Conservation (phyloP, 371 early-diverging fungal genomes). For the Zopfochytrium polystomum region DNA sequence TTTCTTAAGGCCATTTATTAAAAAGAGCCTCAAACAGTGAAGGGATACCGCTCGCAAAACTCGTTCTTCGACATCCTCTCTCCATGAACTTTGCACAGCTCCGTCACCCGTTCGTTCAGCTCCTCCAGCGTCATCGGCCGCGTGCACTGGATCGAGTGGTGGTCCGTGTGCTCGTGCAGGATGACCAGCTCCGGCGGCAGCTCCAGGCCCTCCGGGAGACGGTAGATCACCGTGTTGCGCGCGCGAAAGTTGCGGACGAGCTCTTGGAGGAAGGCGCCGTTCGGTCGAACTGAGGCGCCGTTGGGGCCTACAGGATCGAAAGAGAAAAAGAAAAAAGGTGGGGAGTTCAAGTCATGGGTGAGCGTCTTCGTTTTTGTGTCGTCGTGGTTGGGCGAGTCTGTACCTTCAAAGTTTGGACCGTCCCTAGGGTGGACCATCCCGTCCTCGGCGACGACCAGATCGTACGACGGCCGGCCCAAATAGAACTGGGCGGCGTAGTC, state of each 20-base stretch:
- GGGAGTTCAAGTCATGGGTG: too few relatives aligned
- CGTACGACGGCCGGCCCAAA: conserved; percentile 9
- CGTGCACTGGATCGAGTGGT: conserved; percentile 22
- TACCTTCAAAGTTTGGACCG: conserved; percentile 13
- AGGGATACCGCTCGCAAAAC: conserved; percentile 16
- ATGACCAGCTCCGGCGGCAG: conserved; percentile 11
- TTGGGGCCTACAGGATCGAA: not conserved
- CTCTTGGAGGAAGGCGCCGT: conserved; percentile 19
- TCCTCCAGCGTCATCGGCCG: conserved; percentile 16
- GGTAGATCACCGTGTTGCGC: not conserved
- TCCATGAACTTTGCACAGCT: conserved; percentile 7
- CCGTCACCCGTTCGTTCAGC: conserved; percentile 2
- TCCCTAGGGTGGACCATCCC: conserved; percentile 11
- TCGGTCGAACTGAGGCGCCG: conserved; percentile 15
- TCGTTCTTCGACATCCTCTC: conserved; percentile 18
- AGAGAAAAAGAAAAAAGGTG: not conserved
- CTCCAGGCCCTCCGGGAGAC: not conserved
- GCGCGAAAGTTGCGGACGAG: conserved; percentile 3
- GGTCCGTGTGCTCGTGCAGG: conserved; percentile 17
- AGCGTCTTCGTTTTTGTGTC: too few relatives aligned
- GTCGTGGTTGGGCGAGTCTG: not conserved
- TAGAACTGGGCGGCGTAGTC: conserved; percentile 8
- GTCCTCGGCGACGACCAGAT: conserved; percentile 4
- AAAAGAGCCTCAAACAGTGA: conserved; percentile 12
- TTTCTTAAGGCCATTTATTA: too few relatives aligned